Evolutionary conservation across 371 early-diverging fungal genomes (phyloP).

Genomic region (Rhizomucor pusillus): DNA sequence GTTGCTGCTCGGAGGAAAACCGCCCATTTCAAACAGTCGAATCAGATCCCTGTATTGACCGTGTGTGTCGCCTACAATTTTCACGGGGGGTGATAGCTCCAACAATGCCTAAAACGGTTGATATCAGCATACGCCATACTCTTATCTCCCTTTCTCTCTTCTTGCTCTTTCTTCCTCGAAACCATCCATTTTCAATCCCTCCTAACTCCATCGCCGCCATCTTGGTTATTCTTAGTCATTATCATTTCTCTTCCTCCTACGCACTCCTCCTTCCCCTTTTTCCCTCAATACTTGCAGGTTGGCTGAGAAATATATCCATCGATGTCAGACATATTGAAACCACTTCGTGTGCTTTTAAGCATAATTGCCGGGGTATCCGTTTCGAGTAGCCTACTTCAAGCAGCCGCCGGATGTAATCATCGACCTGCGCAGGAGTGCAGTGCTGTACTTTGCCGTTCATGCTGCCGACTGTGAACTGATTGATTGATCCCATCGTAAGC

Average conservation of each 20-base stretch:
- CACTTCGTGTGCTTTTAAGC: slow-evolving; percentile 81
- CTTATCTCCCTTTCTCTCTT: too few species aligned
- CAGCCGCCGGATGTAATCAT: slow-evolving; percentile 80
- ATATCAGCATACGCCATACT: not conserved
- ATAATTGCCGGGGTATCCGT: slow-evolving; percentile 65
- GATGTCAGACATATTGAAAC: slow-evolving; percentile 80
- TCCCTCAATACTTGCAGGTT: slow-evolving; percentile 57
- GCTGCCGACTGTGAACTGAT: slow-evolving; percentile 26
- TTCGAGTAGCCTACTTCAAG: slow-evolving; percentile 69
- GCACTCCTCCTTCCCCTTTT: not conserved
- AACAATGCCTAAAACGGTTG: slow-evolving; percentile 61
- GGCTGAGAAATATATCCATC: slow-evolving; percentile 85
- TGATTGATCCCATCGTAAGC: slow-evolving; percentile 26
- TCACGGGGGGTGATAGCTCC: slow-evolving; percentile 92
- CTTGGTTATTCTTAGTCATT: too few species aligned
- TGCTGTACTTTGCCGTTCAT: slow-evolving; percentile 4
- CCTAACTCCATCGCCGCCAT: too few species aligned
- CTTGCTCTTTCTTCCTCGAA: too few species aligned
- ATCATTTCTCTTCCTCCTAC: not conserved
- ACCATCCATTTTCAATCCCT: not conserved
- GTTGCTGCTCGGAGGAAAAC: slow-evolving; percentile 85
- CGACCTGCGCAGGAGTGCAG: slow-evolving; percentile 54
- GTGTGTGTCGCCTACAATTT: slow-evolving; percentile 95
- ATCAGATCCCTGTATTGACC: slow-evolving; percentile 93
- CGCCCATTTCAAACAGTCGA: slow-evolving; percentile 88